Conservation (phyloP, 306 rosid species). For the cucumber (Cucumis sativus) region DNA sequence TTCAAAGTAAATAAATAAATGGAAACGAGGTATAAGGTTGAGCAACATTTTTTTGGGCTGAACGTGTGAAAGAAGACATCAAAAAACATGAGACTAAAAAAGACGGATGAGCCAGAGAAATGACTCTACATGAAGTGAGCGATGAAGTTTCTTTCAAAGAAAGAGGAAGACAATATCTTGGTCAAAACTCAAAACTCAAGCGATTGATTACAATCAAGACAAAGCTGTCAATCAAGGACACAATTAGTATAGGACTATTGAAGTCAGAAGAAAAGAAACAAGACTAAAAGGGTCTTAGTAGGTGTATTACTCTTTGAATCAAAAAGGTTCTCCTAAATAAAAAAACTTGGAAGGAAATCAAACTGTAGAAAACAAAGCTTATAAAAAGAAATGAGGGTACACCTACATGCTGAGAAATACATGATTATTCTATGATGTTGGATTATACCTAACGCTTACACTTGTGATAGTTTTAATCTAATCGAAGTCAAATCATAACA, state of each 20-base stretch:
- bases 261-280: neutral
- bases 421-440: neutral
- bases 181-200: neutral
- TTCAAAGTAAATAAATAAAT: neutral
- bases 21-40: neutral
- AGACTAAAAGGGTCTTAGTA: neutral
- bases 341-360: neutral
- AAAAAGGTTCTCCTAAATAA: neutral
- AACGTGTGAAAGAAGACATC: neutral
- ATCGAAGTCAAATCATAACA: neutral
- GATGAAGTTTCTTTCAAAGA: neutral
- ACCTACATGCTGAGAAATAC: neutral
- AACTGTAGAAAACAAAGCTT: neutral
- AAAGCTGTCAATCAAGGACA: neutral
- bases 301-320: neutral
- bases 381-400: neutral
- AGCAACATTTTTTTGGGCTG: neutral
- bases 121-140: neutral
- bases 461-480: neutral
- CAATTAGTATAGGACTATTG: neutral
- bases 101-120: neutral
- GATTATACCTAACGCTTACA: neutral
- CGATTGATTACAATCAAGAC: neutral
- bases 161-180: neutral
- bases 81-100: neutral